Conservation (phyloP, 768 basidiomycete genomes). For the Rhizopogon roseolus region DNA sequence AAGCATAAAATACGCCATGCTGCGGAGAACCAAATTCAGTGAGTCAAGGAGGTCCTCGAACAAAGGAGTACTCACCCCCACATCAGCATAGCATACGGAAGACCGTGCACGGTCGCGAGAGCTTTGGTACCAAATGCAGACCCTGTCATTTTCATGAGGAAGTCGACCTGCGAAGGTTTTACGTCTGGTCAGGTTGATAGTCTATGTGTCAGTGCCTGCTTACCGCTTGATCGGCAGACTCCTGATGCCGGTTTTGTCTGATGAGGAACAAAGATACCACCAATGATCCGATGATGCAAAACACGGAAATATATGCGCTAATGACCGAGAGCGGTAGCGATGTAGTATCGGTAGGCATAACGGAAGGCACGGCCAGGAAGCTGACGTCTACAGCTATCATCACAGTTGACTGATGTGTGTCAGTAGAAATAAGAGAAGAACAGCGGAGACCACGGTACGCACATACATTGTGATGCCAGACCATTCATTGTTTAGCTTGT, state of each 20-base stretch:
- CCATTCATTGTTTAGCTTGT: slow-evolving; percentile 5
- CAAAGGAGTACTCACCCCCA: slow-evolving; percentile 10
- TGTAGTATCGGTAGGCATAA: no score
- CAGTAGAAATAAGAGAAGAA: background rate
- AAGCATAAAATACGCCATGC: slow-evolving; percentile 20
- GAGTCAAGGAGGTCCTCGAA: background rate
- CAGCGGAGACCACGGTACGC: slow-evolving; percentile 8
- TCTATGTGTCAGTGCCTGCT: background rate
- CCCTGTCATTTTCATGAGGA: slow-evolving; percentile 2
- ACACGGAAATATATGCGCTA: slow-evolving; percentile 29
- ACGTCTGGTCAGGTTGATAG: background rate
- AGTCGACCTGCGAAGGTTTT: background rate
- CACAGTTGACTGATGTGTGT: background rate
- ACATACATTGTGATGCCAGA: slow-evolving; percentile 44
- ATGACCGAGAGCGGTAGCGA: slow-evolving; percentile 1
- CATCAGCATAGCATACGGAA: slow-evolving; percentile 29
- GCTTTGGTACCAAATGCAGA: slow-evolving; percentile 12
- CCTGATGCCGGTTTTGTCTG: slow-evolving; percentile 28
- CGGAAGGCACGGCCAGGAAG: background rate
- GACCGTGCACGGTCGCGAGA: slow-evolving; percentile 26
- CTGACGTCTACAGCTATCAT: slow-evolving; percentile 3
- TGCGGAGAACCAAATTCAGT: background rate
- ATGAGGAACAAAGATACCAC: slow-evolving; percentile 30
- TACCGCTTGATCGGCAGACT: slow-evolving; percentile 24
- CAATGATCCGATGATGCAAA: slow-evolving; percentile 29